Conservation (phyloP, 305 asterid genomes). For the Rubia balearica region DNA sequence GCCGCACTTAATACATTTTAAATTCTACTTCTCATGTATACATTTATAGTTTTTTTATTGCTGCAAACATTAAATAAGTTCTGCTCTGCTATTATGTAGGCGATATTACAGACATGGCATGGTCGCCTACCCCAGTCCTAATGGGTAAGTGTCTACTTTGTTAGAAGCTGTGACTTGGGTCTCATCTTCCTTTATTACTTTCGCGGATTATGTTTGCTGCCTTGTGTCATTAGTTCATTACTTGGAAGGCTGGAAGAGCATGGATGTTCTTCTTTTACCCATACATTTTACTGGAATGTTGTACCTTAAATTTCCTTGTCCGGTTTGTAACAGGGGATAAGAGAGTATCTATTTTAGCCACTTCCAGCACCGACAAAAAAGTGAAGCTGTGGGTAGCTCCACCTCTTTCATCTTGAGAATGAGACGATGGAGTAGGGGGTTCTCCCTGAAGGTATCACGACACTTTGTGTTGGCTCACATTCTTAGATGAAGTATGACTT, state of each 20-base stretch:
- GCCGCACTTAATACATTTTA: constrained; percentile 11
- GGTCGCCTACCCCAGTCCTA: constrained; percentile 68
- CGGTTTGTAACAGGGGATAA: constrained; percentile 45
- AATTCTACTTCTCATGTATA: background rate
- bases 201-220: background rate
- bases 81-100: constrained; percentile 43
- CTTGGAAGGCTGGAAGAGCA: background rate
- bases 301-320: constrained; percentile 1
- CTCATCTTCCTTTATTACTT: background rate
- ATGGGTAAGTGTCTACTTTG: constrained; percentile 36
- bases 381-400: constrained; percentile 96
- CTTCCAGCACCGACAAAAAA: constrained; percentile 86
- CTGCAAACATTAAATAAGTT: constrained; percentile 1
- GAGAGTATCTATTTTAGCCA: constrained; percentile 48
- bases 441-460: background rate
- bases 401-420: constrained; percentile 20
- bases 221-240: background rate
- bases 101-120: constrained; percentile 69
- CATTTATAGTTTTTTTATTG: background rate
- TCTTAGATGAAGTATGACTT: no score
- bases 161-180: background rate
- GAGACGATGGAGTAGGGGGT: constrained; percentile 1
- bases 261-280: background rate
- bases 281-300: background rate
- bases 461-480: background rate